Conservation (phyloP, 2,329 filamentous ascomycete genomes). For the Phialophora chinensis region DNA sequence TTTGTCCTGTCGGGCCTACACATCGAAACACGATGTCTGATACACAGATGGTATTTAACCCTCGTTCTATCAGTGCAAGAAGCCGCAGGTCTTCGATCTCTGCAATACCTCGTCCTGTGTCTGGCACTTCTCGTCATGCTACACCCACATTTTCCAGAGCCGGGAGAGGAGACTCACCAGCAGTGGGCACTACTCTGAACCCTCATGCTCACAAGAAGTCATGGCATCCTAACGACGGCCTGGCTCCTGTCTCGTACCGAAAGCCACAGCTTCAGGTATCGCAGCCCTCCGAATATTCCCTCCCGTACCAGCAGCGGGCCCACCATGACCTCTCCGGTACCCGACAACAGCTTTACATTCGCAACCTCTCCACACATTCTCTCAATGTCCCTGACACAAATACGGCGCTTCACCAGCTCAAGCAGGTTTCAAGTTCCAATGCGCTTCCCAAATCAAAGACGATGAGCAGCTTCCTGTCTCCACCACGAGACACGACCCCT, state of each 20-base stretch:
- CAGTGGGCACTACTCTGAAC: neutral
- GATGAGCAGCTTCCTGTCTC: conserved; percentile 22
- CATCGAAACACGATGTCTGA: conserved; percentile 5
- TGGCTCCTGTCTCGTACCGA: conserved; percentile 21
- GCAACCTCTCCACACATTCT: conserved; percentile 26
- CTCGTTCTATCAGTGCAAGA: conserved; percentile 22
- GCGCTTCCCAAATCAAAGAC: conserved; percentile 33
- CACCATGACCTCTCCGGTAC: conserved; percentile 27
- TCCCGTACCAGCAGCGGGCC: conserved; percentile 25
- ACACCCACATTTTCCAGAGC: conserved; percentile 19
- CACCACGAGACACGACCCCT: conserved; percentile 24
- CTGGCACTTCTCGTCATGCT: conserved; percentile 27
- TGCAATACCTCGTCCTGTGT: conserved; percentile 28
- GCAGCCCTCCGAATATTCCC: conserved; percentile 10
- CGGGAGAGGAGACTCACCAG: neutral
- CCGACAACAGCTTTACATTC: conserved; percentile 26
- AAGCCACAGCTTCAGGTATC: conserved; percentile 10
- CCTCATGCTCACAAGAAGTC: conserved; percentile 18
- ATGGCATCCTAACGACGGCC: conserved; percentile 22
- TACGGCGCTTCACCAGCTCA: conserved; percentile 5
- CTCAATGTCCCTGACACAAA: conserved; percentile 2
- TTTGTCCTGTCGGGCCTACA: conserved; percentile 13
- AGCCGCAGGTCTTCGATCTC: conserved; percentile 28
- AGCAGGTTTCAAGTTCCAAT: conserved; percentile 5
- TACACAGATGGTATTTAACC: conserved; percentile 5